Conservation (phyloP, 176 grass and related monocot species). For the Oryza punctata region DNA sequence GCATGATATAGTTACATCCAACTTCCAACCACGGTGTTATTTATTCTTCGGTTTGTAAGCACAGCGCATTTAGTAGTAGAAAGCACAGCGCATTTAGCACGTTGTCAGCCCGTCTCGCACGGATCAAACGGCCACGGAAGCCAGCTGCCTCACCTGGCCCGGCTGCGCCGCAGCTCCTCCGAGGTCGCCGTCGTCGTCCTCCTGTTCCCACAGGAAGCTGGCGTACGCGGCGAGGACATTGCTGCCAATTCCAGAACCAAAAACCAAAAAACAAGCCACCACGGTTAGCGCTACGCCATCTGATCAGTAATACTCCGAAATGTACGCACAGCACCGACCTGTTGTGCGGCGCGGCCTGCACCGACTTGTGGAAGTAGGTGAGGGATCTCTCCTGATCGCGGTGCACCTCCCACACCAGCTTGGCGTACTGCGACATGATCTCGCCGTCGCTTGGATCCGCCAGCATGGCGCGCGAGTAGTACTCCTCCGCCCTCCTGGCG, state of each 20-base stretch:
- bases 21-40: neutral
- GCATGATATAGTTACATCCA: neutral
- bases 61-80: neutral
- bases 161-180: neutral
- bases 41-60: neutral
- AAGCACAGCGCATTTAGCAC: neutral
- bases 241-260: constrained; percentile 35
- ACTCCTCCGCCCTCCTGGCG: constrained; percentile 73
- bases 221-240: constrained; percentile 84
- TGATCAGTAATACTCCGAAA: neutral
- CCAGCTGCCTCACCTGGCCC: neutral
- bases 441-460: constrained; percentile 79
- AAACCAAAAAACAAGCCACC: neutral
- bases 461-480: constrained; percentile 91
- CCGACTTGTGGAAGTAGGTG: constrained; percentile 72
- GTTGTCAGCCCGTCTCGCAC: neutral
- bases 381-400: constrained; percentile 64
- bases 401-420: constrained; percentile 76
- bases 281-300: neutral
- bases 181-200: constrained; percentile 44
- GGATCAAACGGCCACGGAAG: constrained; percentile 35
- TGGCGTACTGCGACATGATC: constrained; percentile 86
- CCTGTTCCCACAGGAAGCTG: constrained; percentile 74
- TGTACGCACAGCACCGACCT: constrained; percentile 1
- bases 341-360: constrained; percentile 61